Base-by-base conservation (phyloP, 768 basidiomycete species). In the Tulasnella sp. region DNA sequence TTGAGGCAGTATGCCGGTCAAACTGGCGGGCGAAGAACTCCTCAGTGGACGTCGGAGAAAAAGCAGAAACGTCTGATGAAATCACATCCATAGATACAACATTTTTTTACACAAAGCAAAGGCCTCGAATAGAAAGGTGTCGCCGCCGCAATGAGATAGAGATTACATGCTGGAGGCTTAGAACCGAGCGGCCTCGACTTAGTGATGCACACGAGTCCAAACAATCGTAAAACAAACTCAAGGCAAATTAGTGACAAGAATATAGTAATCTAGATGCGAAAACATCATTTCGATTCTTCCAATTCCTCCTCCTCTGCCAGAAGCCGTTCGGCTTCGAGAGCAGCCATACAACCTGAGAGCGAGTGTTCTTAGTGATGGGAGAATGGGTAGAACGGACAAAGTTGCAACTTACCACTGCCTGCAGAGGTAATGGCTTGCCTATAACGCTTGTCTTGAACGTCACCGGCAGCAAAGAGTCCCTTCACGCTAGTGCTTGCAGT, bases 401-500 rank as follows among this genome's bases (percentile, higher is more conserved):
- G 6, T 34, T 58, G 48, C 71, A 68, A 68, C 62, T 68, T 68
- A 82, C 80, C 94, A 82, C 93, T 95, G 14, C 94, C 94, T 9
- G 95, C 95, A 81, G 92, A 93, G 27, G 95, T 96, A 84, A 96
- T 94, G 16, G 97, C 98, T 86, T 99, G 98, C 52, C 97, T 88
- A 84, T 97, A 99, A 76, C 92, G 88, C 87, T 98, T 98, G 84
- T 99, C 97, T 86, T 99, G 97, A 0, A 99, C 98, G 83, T 99
- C 98, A 79, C 98, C 98, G 18, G 98, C 98, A 0, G 98, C 98
- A 85, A 96, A 99, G n/a, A 99, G 95, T 80, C 97, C 98, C 85
- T 91, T 94, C 80, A 99, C 91, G 74, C 91, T 94, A 0, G 98
- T 99, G 86, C 96, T 93, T 10, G 97, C 93, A 14, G 97, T 98